These are phyloP conservation scores for Phalaenopsis hybrid DNA, from an alignment of 116 monocot genomes.

Conservation along the genomic window DNA sequence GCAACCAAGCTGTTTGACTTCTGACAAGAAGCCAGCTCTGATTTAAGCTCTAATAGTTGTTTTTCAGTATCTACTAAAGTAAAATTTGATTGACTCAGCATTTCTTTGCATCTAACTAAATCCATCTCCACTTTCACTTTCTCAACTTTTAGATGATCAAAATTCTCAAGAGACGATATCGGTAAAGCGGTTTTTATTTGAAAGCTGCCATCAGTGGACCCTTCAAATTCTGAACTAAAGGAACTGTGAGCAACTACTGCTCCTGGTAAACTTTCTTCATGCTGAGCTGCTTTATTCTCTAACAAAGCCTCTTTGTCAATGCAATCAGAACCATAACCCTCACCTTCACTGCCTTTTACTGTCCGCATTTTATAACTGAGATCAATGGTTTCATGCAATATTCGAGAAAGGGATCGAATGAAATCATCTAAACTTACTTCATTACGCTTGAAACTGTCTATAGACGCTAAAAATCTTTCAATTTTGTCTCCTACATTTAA, in stretches of 20 bases:
- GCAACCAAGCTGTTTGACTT: constrained; percentile 6
- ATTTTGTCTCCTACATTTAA: background rate
- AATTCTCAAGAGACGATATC: constrained; percentile 3
- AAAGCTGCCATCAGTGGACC: no score
- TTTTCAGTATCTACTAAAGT: background rate
- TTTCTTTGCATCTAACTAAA: constrained; percentile 12
- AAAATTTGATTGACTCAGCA: background rate
- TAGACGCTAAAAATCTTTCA: background rate
- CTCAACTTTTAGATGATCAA: constrained; percentile 8
- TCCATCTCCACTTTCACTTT: constrained; percentile 9
- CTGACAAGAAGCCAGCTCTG: constrained; percentile 2
- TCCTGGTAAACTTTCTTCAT: constrained; percentile 2
- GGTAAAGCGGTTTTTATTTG: background rate
- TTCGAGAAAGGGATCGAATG: background rate
- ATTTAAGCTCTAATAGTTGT: constrained; percentile 5
- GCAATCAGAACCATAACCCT: constrained; percentile 8
- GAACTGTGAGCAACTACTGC: background rate
- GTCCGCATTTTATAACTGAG: background rate
- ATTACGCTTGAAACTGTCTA: background rate
- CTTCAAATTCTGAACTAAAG: background rate
- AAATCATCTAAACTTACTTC: constrained; percentile 10
- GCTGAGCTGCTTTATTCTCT: background rate
- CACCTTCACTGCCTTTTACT: background rate
- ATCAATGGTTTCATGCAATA: constrained; percentile 1
- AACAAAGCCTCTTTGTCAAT: constrained; percentile 9